These are phyloP conservation scores for Vigna trinervia DNA, from an alignment of 306 rosid genomes.

Conservation along the genomic window DNA sequence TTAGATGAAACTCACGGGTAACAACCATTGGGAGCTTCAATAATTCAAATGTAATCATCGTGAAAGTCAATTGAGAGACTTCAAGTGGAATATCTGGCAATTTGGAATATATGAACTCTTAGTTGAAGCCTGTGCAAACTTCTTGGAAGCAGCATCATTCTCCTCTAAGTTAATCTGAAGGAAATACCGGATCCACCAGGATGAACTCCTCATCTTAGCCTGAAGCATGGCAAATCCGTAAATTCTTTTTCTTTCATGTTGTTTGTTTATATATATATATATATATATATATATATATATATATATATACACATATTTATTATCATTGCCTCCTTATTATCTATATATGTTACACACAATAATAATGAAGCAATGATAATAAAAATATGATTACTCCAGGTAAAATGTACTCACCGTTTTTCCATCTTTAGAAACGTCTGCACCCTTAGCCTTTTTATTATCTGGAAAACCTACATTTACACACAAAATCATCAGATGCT, in stretches of 20 bases:
- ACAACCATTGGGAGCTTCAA: conserved; percentile 36
- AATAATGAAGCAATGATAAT: conserved; percentile 2
- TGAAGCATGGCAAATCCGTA: conserved; percentile 37
- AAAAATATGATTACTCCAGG: neutral
- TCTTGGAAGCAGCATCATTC: conserved; percentile 59
- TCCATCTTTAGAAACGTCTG: conserved; percentile 67
- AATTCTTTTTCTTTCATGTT: neutral
- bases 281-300: too few species aligned
- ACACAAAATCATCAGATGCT: conserved; percentile 33
- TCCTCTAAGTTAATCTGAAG: conserved; percentile 58
- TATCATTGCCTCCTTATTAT: too few species aligned
- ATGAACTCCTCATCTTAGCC: conserved; percentile 75
- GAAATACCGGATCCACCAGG: conserved; percentile 70
- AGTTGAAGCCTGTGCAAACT: conserved; percentile 59
- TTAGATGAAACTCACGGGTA: conserved; percentile 3
- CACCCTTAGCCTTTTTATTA: conserved; percentile 56
- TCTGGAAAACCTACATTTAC: conserved; percentile 59
- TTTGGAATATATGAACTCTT: conserved; percentile 54
- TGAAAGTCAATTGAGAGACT: conserved; percentile 54
- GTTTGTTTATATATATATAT: neutral
- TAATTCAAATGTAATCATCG: conserved; percentile 11
- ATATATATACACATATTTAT: too few species aligned
- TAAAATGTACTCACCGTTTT: conserved; percentile 56
- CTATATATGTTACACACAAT: too few species aligned
- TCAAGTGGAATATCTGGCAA: conserved; percentile 72